phyloP scores from a whole-genome alignment of 2,329 filamentous ascomycete genomes.

The Elsinoe ampelina region DNA sequence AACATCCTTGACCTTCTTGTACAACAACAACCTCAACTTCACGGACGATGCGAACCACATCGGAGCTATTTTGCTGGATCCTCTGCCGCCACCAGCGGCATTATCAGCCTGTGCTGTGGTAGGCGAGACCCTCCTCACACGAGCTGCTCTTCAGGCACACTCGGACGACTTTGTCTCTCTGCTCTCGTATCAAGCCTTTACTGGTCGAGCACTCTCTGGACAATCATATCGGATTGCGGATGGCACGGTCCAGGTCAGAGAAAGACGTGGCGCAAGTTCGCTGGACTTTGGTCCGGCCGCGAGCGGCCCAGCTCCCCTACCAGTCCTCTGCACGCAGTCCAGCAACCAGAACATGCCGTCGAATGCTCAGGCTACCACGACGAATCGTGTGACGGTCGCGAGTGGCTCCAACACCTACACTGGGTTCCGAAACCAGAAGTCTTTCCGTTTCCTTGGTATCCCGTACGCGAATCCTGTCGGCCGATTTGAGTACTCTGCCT shows the following conservation, averaged over 20 bases:
- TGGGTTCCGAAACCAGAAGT: slow-evolving; percentile 46
- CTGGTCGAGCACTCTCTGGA: slow-evolving; percentile 28
- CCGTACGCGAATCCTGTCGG: slow-evolving; percentile 35
- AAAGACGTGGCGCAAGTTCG: slow-evolving; percentile 19
- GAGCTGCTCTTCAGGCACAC: slow-evolving; percentile 34
- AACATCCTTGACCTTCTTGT: slow-evolving; percentile 42
- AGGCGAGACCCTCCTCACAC: slow-evolving; percentile 40
- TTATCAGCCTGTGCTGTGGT: slow-evolving; percentile 37
- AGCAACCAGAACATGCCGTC: slow-evolving; percentile 26
- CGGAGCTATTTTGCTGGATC: slow-evolving; percentile 42
- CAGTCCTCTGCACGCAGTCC: slow-evolving; percentile 45
- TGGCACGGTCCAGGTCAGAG: slow-evolving; percentile 31
- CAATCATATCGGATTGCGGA: slow-evolving; percentile 36
- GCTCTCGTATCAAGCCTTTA: slow-evolving; percentile 39
- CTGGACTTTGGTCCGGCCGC: slow-evolving; percentile 29
- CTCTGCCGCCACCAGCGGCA: slow-evolving; percentile 31
- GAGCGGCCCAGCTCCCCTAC: slow-evolving; percentile 27
- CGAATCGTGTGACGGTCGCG: slow-evolving; percentile 33
- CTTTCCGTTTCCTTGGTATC: slow-evolving; percentile 40
- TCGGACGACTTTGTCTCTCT: slow-evolving; percentile 37
- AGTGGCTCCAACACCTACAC: slow-evolving; percentile 38
- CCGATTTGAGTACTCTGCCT: slow-evolving; percentile 39
- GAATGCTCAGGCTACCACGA: slow-evolving; percentile 26
- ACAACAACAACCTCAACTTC: slow-evolving; percentile 47
- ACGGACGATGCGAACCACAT: slow-evolving; percentile 46